These are phyloP conservation scores for Lactuca saligna DNA, from an alignment of 129 eudicot species.

Conservation along the genomic window DNA sequence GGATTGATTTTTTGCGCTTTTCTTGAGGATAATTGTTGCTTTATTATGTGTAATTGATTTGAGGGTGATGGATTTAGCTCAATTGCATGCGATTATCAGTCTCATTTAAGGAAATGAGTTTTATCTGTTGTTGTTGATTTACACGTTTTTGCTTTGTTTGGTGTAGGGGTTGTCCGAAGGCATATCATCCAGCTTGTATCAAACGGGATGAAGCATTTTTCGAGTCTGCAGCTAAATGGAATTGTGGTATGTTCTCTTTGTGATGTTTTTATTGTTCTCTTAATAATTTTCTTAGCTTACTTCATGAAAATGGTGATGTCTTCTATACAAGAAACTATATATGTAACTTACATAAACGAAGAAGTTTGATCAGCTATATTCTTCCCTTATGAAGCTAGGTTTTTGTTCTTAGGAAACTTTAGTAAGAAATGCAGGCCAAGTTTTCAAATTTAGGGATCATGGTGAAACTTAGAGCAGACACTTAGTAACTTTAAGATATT, in stretches of 20 bases:
- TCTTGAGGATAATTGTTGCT: neutral
- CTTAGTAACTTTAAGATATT: conserved; percentile 9
- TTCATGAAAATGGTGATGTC: neutral
- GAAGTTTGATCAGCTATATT: conserved; percentile 8
- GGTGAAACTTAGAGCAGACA: conserved; percentile 19
- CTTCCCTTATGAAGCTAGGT: conserved; percentile 21
- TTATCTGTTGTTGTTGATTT: neutral
- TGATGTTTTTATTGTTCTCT: neutral
- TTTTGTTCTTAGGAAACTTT: conserved; percentile 8
- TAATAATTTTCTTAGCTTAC: neutral
- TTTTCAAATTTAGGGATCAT: conserved; percentile 2
- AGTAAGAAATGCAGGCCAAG: neutral
- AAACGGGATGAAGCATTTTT: conserved; percentile 83
- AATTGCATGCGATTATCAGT: conserved; percentile 22
- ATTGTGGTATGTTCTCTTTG: conserved; percentile 61
- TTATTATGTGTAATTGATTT: neutral
- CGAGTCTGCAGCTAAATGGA: conserved; percentile 68
- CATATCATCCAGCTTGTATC: conserved; percentile 85
- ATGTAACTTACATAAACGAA: conserved; percentile 1
- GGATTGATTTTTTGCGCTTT: conserved; percentile 10
- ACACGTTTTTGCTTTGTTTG: conserved; percentile 1
- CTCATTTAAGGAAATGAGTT: conserved; percentile 1
- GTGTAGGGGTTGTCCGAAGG: conserved; percentile 90
- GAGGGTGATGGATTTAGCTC: conserved; percentile 11
- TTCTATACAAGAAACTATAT: neutral